Base-by-base conservation (phyloP, 345 rosid genomes). In the Abelmoschus esculentus region DNA sequence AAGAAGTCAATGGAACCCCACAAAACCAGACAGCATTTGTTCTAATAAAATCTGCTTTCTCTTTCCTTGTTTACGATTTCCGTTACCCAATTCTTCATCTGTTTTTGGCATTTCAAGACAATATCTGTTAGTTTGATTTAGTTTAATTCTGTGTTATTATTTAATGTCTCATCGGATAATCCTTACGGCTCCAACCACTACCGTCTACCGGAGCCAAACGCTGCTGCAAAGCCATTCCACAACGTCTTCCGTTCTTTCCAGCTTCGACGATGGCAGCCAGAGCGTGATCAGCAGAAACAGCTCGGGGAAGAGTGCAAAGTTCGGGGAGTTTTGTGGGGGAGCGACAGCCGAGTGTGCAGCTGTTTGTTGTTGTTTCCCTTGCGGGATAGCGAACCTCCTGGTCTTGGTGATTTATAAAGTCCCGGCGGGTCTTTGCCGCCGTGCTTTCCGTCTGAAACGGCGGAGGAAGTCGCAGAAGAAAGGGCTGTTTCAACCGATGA, bases 331-430 rank as follows among this genome's bases (percentile, higher is more conserved):
- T 54, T 32, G 96, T 79, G 71, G 96, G 0, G 91, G 86, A 0
- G 80, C 90, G 1, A 75, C 93, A 28, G 96, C 93, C 7, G 90
- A 85, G 74, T 90, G 96, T 69, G 87, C 91, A 53, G 96, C 88
- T 59, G 83, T 90, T 0, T 85, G 89, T 47, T 90, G 96, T 49
- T 90, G 96, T 57, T 88, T 87, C 58, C 96, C 91, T 0, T 85
- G 83, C 50, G 83, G 86, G 34, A 58, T 88, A 50, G 75, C 83
- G 14, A 83, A 83, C 72, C 70, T 90, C 3, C 53, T 90, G 32
- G 79, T 86, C 0, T 72, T 90, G 63, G 86, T 87, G 0, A 31
- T 90, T 28, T 84, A 78, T 72, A 85, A 85, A 79, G 78, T 86
- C 7, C 96, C 96, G 0, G 78, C 74, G 0, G 79, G 89, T 3